Conservation (phyloP, 768 basidiomycete species). For the Amanita rubescens region DNA sequence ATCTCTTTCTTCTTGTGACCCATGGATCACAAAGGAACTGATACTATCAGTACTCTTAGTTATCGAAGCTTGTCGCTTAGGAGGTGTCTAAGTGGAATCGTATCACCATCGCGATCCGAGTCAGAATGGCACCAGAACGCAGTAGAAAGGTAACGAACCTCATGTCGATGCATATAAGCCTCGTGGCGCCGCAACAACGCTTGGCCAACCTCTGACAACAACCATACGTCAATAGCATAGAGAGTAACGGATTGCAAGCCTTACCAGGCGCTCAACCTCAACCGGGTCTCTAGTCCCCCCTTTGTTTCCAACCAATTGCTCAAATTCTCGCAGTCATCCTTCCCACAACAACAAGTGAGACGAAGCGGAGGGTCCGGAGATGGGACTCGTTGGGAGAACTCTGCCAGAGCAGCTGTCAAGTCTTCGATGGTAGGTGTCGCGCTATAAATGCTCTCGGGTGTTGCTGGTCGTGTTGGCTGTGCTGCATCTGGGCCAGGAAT, state of each 20-base stretch:
- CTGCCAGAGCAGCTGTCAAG: constrained; percentile 63
- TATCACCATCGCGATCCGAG: neutral
- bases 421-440: constrained; percentile 68
- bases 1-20: constrained; percentile 25
- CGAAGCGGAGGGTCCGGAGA: constrained; percentile 60
- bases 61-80: neutral
- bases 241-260: constrained; percentile 16
- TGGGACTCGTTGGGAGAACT: constrained; percentile 58
- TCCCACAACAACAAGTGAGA: constrained; percentile 58
- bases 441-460: constrained; percentile 46
- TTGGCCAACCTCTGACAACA: constrained; percentile 72
- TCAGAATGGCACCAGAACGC: neutral
- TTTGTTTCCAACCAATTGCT: constrained; percentile 58
- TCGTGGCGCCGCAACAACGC: constrained; percentile 83
- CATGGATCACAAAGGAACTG: constrained; percentile 13
- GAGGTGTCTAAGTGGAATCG: neutral
- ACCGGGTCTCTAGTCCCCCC: constrained; percentile 63
- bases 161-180: constrained; percentile 69
- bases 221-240: neutral
- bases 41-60: constrained; percentile 10
- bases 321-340: constrained; percentile 57
- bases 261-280: constrained; percentile 84
- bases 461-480: constrained; percentile 24
- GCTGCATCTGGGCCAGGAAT: neutral
- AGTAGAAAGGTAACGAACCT: constrained; percentile 34